Evolutionary conservation across 1,284 basidiomycete genomes (phyloP).

Genomic region (Microbotryum lychnidis-dioicae): DNA sequence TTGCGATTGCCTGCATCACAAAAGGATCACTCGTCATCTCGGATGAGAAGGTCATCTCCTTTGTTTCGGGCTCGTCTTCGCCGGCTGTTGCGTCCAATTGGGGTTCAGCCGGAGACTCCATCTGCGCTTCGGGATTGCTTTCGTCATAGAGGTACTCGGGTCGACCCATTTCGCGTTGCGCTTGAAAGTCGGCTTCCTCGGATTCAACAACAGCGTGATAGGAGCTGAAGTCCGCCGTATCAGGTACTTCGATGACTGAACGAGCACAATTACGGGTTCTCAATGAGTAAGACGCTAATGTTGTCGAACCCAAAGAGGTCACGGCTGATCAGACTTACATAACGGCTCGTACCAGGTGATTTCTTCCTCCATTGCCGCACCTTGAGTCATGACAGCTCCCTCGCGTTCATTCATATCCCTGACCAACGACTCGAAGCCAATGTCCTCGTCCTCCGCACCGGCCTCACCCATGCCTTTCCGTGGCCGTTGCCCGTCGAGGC

Average conservation of each 20-base stretch:
- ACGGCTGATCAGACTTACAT: constrained; percentile 5
- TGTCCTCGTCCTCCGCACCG: constrained; percentile 1
- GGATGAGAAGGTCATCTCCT: constrained; percentile 1
- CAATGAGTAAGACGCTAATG: too few relatives aligned
- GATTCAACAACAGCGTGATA: constrained; percentile 9
- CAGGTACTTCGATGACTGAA: constrained; percentile 14
- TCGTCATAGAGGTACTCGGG: not conserved
- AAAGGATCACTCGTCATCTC: constrained; percentile 4
- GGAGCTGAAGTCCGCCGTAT: constrained; percentile 7
- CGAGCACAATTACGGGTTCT: too few relatives aligned
- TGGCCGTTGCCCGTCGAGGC: not conserved
- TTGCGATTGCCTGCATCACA: not conserved
- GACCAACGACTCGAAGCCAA: not conserved
- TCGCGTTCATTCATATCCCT: constrained; percentile 21
- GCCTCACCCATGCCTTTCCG: not conserved
- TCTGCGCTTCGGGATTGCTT: not conserved
- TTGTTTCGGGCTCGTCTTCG: constrained; percentile 3
- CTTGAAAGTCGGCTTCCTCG: not conserved
- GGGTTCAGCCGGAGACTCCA: constrained; percentile 5
- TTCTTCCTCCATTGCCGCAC: constrained; percentile 20
- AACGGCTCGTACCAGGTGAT: constrained; percentile 21
- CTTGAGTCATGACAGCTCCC: constrained; percentile 7
- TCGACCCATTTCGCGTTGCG: constrained; percentile 12
- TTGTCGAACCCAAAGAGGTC: not conserved
- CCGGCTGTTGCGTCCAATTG: not conserved